Base-by-base conservation (phyloP, 139 green algal genomes). In the Micractinium sp. region DNA sequence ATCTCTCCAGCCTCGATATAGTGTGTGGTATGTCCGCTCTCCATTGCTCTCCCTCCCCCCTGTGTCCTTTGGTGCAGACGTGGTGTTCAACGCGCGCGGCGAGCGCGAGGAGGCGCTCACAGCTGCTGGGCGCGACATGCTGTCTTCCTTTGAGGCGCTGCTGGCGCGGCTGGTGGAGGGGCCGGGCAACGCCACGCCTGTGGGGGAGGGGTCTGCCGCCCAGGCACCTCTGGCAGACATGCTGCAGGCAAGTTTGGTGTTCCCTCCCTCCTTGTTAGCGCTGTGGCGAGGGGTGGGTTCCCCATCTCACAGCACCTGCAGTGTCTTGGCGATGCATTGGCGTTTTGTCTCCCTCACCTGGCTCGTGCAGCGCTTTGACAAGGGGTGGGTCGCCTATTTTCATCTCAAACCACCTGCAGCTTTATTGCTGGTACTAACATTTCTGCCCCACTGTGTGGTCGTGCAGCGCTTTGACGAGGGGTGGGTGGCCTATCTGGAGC, bases 401-500 rank as follows among this genome's bases (percentile, higher is more conserved):
- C 47, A 56, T 56, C 60, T 23, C 60, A 16, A 66, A n/a, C n/a
- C n/a, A n/a, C n/a, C n/a, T n/a, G n/a, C n/a, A n/a, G n/a, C n/a
- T n/a, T n/a, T n/a, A n/a, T n/a, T n/a, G n/a, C n/a, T n/a, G n/a
- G n/a, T n/a, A n/a, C n/a, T n/a, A n/a, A n/a, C n/a, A n/a, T n/a
- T n/a, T n/a, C n/a, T n/a, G n/a, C n/a, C n/a, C n/a, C n/a, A n/a
- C n/a, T n/a, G n/a, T n/a, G n/a, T n/a, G n/a, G n/a, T n/a, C n/a
- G 47, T 56, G 47, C 85, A 91, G 77, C 66, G 35, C 4, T 99
- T 98, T 93, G 97, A 98, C 80, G 87, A 93, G 29, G 88, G 90
- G 23, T 99, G 97, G 97, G 89, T 97, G 36, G 85, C 91, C n/a
- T 99, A 98, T 90, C 92, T 99, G 88, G 96, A 98, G 89, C 95